Evolutionary conservation across 768 basidiomycete species (phyloP), one percentile per base, ranked within the genome.

Genomic region (Crepidotus variabilis): DNA sequence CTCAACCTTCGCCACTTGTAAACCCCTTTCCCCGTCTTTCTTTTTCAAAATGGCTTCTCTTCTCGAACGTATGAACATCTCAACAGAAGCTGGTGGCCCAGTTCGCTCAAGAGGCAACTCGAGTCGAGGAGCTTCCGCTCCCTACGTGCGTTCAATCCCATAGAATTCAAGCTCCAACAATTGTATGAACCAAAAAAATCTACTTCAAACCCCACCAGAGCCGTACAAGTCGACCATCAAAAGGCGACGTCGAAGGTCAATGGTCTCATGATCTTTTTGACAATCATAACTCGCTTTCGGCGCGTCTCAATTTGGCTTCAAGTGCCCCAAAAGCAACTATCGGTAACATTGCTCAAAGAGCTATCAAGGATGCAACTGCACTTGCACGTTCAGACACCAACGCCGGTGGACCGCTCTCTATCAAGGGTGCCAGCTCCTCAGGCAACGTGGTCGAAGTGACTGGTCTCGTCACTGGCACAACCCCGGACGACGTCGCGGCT

Each of bases 401-500:
- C 16, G 43, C 45, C 4, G 57, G 67, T 60, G 55, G 64, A 9
- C 71, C 75, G 20, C 66, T 90, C 13, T 78, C 76, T 11, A 90
- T 91, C 71, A 89, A 88, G 68, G 88, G 88, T 13, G 88, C 88
- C 8, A 77, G 83, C 47, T 60, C 73, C 1, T 61, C 69, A 23
- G 84, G 85, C 14, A 90, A 89, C 61, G 83, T 88, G 34, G 84
- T 94, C 0, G 83, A 91, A 66, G 86, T 94, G 21, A 76, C 82
- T 2, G 90, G 88, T 2, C 71, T 94, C 21, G 87, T 86, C 9
- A 71, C 72, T 10, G 92, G 91, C 1, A 93, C 92, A 22, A 92
- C 88, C 7, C 78, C 87, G 14, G 90, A 88, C 14, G 92, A 94
- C 68, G 91, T 94, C 49, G 82, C 84, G 66, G 89, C 91, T 22